phyloP scores from a whole-genome alignment of 1,139 yeast genomes.

The Pichia norvegensis region DNA sequence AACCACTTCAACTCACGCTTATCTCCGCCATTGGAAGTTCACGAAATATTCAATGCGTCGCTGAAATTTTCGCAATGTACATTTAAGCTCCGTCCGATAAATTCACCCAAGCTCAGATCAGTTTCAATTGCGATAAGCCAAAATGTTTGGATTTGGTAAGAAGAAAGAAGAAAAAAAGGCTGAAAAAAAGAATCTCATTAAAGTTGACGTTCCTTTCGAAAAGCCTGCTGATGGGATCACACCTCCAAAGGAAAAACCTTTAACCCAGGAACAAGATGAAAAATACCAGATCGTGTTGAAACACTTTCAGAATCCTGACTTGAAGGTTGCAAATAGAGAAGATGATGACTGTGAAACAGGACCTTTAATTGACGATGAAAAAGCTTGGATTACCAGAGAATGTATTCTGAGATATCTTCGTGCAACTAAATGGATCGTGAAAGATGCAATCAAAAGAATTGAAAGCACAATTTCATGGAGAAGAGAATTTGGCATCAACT shows the following conservation, averaged over 20 bases:
- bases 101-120: background rate
- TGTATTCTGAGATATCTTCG: conserved; percentile 80
- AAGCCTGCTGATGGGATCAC: conserved; percentile 39
- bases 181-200: conserved; percentile 15
- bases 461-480: conserved; percentile 82
- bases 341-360: conserved; percentile 22
- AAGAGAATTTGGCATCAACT: conserved; percentile 71
- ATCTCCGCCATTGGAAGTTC: too few relatives aligned
- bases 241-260: conserved; percentile 43
- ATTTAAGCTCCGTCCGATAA: too few relatives aligned
- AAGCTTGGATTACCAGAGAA: conserved; percentile 86
- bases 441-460: conserved; percentile 65
- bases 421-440: conserved; percentile 82
- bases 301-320: conserved; percentile 41
- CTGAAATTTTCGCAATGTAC: too few relatives aligned
- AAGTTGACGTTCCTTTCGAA: conserved; percentile 40
- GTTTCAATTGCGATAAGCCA: background rate
- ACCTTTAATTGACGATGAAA: conserved; percentile 52
- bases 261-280: conserved; percentile 46
- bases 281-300: conserved; percentile 53
- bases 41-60: too few relatives aligned
- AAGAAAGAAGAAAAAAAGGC: conserved; percentile 27
- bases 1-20: too few relatives aligned
- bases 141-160: conserved; percentile 28
- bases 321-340: conserved; percentile 36